Percentiles rank a stretch among this genome's conserved stretches.
phyloP scores from a whole-genome alignment of 2,329 filamentous ascomycete genomes.

The Fusarium decemcellulare region DNA sequence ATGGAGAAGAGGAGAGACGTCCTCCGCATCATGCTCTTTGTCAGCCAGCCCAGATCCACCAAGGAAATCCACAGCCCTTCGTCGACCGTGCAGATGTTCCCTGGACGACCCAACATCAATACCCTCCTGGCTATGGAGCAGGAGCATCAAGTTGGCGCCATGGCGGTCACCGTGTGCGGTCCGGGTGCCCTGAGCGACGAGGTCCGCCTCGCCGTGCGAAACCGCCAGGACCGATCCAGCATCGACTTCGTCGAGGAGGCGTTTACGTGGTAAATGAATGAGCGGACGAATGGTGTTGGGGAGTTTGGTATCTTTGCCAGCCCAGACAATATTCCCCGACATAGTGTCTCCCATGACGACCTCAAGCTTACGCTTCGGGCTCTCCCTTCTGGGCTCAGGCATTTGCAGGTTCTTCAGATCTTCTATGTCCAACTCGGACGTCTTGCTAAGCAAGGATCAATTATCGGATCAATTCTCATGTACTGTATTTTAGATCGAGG shows the following conservation, averaged over 20 bases:
- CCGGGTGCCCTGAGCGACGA: conserved; percentile 82
- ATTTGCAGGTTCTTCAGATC: conserved; percentile 15
- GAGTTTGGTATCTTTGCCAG: conserved; percentile 21
- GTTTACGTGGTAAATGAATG: conserved; percentile 70
- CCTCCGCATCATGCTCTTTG: conserved; percentile 83
- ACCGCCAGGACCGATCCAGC: conserved; percentile 73
- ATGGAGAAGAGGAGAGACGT: conserved; percentile 83
- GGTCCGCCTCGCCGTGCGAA: conserved; percentile 76
- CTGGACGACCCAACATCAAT: conserved; percentile 81
- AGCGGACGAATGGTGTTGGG: conserved; percentile 2
- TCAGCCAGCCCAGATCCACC: conserved; percentile 80
- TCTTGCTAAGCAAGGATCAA: conserved; percentile 35
- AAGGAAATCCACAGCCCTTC: conserved; percentile 87
- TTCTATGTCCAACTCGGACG: conserved; percentile 28
- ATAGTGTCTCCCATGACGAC: background rate
- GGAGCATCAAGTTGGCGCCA: conserved; percentile 80
- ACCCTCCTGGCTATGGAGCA: conserved; percentile 81
- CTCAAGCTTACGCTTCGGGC: conserved; percentile 3
- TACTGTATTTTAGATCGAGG: conserved; percentile 40
- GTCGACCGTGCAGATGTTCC: conserved; percentile 87
- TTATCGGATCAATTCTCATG: conserved; percentile 41
- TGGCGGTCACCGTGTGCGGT: conserved; percentile 82
- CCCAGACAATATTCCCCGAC: conserved; percentile 14
- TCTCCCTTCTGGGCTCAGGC: conserved; percentile 12
- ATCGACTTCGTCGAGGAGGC: conserved; percentile 87